Evolutionary conservation across 495 filamentous ascomycete species (phyloP), one percentile per base, ranked within the genome.

Genomic region (Daldinia caldariorum): DNA sequence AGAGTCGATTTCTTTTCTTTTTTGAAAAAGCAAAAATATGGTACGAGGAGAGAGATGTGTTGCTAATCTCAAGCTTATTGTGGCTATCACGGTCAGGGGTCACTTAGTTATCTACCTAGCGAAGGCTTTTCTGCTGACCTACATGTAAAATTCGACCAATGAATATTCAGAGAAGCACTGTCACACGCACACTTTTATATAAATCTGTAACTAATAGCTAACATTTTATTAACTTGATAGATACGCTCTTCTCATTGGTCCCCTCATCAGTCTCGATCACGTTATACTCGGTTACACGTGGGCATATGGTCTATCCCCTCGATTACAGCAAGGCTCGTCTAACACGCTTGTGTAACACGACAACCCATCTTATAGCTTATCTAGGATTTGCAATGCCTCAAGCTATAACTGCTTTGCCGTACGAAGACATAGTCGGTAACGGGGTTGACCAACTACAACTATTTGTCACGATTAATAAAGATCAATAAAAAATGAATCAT

Each of bases 61-160:
- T 31, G 49, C 31, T 12, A 32, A 53, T n/a, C 49, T 53, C 49
- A 8, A 53, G 49, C 49, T 53, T 31, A 51, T 45, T 45, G 43
- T 47, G 43, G 18, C 43, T 47, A 7, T 20, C 26, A 3, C 3
- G 26, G 26, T 26, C 26, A 26, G 26, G 3, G 3, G 26, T 26
- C 3, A 26, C 26, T 26, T 3, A 26, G 26, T 26, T 26, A 1
- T 26, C 3, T 26, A 1, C 3, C 3, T 26, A 26, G 26, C 26
- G 26, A 26, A 26, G n/a, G n/a, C n/a, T 26, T 26, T 47, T 47
- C 18, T 22, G 43, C 43, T 47, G 43, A 47, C 43, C 43, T 47
- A 47, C 43, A 22, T 47, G 3, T 22, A 47, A 22, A 3, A 5
- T 18, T 47, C 0, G 9, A 47, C 43, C 43, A 47, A 47, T 47